Percentiles rank a stretch among this genome's conserved stretches.
phyloP scores from a whole-genome alignment of 2,329 filamentous ascomycete species.

The Penicillium aurantiogriseum region DNA sequence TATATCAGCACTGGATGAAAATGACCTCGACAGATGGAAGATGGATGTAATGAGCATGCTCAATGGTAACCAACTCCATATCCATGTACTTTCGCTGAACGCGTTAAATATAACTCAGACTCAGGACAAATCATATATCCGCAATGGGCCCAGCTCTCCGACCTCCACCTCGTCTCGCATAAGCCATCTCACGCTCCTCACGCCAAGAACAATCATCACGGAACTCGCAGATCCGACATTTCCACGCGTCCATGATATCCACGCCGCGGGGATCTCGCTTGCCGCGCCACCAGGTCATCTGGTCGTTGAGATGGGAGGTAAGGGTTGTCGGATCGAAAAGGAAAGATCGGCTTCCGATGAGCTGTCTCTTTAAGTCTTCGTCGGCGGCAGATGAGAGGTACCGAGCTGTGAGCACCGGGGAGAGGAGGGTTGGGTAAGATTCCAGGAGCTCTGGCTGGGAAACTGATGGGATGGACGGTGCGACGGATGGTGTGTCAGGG shows the following conservation, averaged over 20 bases:
- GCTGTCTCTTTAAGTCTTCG: slow-evolving; percentile 23
- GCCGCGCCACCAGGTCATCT: slow-evolving; percentile 87
- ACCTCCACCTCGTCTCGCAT: slow-evolving; percentile 35
- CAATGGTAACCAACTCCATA: neutral
- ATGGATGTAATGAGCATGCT: neutral
- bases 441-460: slow-evolving; percentile 37
- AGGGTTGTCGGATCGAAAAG: slow-evolving; percentile 65
- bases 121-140: slow-evolving; percentile 7
- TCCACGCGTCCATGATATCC: slow-evolving; percentile 79
- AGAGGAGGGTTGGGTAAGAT: slow-evolving; percentile 41
- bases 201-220: slow-evolving; percentile 76
- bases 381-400: slow-evolving; percentile 41
- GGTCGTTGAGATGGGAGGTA: slow-evolving; percentile 63
- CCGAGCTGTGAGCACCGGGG: slow-evolving; percentile 45
- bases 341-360: slow-evolving; percentile 60
- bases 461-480: slow-evolving; percentile 33
- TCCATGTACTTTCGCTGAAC: neutral
- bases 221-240: slow-evolving; percentile 84
- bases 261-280: slow-evolving; percentile 71
- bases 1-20: neutral
- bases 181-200: slow-evolving; percentile 63
- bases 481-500: slow-evolving; percentile 16
- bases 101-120: neutral
- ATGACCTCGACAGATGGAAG: neutral
- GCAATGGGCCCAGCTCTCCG: slow-evolving; percentile 17